Base-by-base conservation (phyloP, 2,329 filamentous ascomycete genomes). In the Fusarium siculi region DNA sequence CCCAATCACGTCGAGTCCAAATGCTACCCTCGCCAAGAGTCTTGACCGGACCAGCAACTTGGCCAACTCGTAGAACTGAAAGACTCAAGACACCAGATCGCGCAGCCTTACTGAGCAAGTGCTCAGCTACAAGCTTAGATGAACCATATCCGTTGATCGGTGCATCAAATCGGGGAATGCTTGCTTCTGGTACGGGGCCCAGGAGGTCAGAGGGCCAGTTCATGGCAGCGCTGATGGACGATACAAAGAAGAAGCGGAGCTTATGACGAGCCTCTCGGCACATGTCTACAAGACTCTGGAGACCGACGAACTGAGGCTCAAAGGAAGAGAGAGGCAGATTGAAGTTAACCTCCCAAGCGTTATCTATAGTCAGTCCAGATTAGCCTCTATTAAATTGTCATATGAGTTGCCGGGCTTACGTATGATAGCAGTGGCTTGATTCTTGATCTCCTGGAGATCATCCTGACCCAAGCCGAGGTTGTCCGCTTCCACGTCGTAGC, bases 301-400 rank as follows among this genome's bases (percentile, higher is more conserved):
- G 36, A 16, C 52, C 52, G 15, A 32, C n/a, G 11, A 55, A 55
- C 16, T 55, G 52, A 6, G 52, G 21, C 8, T 55, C 37, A 9
- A 55, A 55, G 6, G 52, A 55, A 5, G 37, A 23, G 21, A 55
- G 36, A 14, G 52, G 52, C 2, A 55, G 25, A 5, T 55, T 55
- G 6, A 55, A 55, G 36, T 55, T 55, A 21, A 55, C 52, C 52
- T 55, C 52, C 52, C 52, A 55, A 23, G 52, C 52, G 25, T 55
- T 55, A 43, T 55, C 52, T 55, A 12, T 5, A 40, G 25, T 19
- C 8, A 39, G 25, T 15, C 8, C 21, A 10, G 15, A 8, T 55
- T 12, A 55, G 37, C 21, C 9, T 43, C 11, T 2, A 8, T 6
- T 18, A 6, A 10, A 14, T n/a, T 2, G 1, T 2, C 42, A 4